Evolutionary conservation across 2,329 filamentous ascomycete species (phyloP), one percentile per base, ranked within the genome.

Genomic region (Sporothrix pseudoabietina): DNA sequence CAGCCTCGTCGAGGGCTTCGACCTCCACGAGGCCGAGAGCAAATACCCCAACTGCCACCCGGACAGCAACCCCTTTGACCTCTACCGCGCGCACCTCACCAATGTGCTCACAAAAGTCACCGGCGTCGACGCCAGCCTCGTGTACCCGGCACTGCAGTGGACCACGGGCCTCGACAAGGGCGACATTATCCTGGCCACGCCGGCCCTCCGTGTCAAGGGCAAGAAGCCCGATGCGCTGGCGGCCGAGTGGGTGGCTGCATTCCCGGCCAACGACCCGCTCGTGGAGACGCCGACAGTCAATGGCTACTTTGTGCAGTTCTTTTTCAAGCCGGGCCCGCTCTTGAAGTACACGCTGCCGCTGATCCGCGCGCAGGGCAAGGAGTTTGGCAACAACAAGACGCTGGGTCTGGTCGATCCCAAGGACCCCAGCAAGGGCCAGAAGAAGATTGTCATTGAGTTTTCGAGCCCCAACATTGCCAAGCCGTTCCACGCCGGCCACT

Each of bases 401-500:
- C 80, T 88, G 26, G 90, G 89, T 2, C 82, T 89, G 84, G 86
- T 85, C 76, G 89, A 94, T 78, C 85, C 87, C 52, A 82, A 84
- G 30, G 87, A 93, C 78, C 85, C 88, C 8, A 85, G 84, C 70
- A 84, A 86, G 74, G 89, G 87, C 75, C 85, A 84, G 77, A 93
- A 93, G 85, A 87, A 86, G 75, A 87, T 89, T 55, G 88, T 96
- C 70, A 87, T 96, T 78, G 93, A 96, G 79, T 96, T 95, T 82
- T 94, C 91, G 8, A 94, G 91, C 8, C 93, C 93, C 69, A 96
- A 96, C 80, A 94, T 96, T 74, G 93, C 93, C 63, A 95, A 95
- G 82, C 92, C 91, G 32, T 94, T 94, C 84, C 91, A 94, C 79
- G 92, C 91, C 54, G 91, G 91, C 14, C 92, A 94, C 81, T 84